A percentile compares a stretch with the other conserved stretches of the same genome.
These are phyloP conservation scores for Xenoacremonium recifei DNA, from an alignment of 2,329 filamentous ascomycete genomes.

Conservation along the genomic window DNA sequence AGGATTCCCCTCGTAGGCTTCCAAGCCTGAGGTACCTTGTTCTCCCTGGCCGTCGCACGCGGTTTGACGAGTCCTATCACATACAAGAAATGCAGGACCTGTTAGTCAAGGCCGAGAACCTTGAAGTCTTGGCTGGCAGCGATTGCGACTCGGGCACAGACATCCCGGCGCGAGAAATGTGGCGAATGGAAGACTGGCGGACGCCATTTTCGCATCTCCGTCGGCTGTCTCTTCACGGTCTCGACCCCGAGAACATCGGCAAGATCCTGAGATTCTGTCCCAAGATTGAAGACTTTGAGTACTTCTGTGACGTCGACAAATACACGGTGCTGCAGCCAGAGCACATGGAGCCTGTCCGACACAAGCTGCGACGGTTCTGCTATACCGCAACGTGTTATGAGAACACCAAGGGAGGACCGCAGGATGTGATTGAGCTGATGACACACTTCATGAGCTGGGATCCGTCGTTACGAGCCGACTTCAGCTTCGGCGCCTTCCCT, in stretches of 20 bases:
- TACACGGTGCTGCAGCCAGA: slow-evolving; percentile 24
- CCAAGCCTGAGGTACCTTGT: slow-evolving; percentile 28
- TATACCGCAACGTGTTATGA: slow-evolving; percentile 26
- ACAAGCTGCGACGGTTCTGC: slow-evolving; percentile 21
- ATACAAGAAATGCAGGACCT: slow-evolving; percentile 29
- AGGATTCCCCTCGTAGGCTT: slow-evolving; percentile 24
- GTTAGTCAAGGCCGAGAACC: slow-evolving; percentile 23
- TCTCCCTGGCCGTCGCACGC: slow-evolving; percentile 20
- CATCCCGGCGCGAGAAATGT: slow-evolving; percentile 24
- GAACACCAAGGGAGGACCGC: slow-evolving; percentile 18
- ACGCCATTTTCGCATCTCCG: slow-evolving; percentile 23
- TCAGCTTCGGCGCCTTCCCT: slow-evolving; percentile 24
- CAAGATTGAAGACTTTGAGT: slow-evolving; percentile 24
- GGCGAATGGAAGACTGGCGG: slow-evolving; percentile 23
- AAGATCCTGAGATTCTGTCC: slow-evolving; percentile 25
- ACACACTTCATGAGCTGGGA: slow-evolving; percentile 25
- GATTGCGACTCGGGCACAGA: slow-evolving; percentile 25
- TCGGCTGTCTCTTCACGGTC: slow-evolving; percentile 22
- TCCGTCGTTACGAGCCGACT: slow-evolving; percentile 19
- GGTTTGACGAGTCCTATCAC: slow-evolving; percentile 24
- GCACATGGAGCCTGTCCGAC: slow-evolving; percentile 16
- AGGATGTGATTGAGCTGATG: slow-evolving; percentile 24
- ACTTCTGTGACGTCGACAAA: slow-evolving; percentile 28
- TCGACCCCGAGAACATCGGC: slow-evolving; percentile 24
- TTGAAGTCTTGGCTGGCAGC: slow-evolving; percentile 22